Conservation (phyloP, 176 grass and related monocot genomes). For the Hsuehochloa calcarea region DNA sequence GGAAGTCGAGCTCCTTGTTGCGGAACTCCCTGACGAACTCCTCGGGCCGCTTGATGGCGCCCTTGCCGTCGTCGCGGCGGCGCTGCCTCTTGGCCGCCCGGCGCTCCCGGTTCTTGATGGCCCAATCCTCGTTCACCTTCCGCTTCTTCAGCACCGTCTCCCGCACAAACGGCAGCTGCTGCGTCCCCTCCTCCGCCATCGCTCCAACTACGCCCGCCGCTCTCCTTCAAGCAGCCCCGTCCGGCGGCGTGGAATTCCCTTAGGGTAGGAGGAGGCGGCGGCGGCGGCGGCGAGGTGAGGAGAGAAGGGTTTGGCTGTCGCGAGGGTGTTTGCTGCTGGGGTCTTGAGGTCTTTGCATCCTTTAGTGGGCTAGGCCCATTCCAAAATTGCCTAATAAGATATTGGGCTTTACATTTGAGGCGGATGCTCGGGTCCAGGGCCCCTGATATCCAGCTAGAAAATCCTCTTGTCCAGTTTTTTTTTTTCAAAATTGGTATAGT, state of each 20-base stretch:
- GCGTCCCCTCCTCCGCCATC: constrained; percentile 57
- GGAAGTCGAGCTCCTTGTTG: constrained; percentile 76
- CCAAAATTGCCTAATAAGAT: too few relatives aligned
- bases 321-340: neutral
- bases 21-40: constrained; percentile 85
- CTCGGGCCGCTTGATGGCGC: constrained; percentile 68
- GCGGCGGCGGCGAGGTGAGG: neutral
- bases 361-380: neutral
- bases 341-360: neutral
- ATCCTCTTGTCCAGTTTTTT: too few relatives aligned
- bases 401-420: neutral
- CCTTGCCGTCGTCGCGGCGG: constrained; percentile 41
- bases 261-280: neutral
- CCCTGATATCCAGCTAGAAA: too few relatives aligned
- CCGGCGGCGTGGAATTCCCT: neutral
- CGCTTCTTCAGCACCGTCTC: constrained; percentile 90
- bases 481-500: too few relatives aligned
- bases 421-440: too few relatives aligned
- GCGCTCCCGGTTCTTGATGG: constrained; percentile 61
- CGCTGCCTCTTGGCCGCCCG: constrained; percentile 45
- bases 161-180: constrained; percentile 51
- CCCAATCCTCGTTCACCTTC: constrained; percentile 85
- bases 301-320: constrained; percentile 12
- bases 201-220: neutral
- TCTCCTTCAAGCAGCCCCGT: neutral